These are phyloP conservation scores for Syzygium oleosum DNA, from an alignment of 345 rosid species.

Conservation along the genomic window DNA sequence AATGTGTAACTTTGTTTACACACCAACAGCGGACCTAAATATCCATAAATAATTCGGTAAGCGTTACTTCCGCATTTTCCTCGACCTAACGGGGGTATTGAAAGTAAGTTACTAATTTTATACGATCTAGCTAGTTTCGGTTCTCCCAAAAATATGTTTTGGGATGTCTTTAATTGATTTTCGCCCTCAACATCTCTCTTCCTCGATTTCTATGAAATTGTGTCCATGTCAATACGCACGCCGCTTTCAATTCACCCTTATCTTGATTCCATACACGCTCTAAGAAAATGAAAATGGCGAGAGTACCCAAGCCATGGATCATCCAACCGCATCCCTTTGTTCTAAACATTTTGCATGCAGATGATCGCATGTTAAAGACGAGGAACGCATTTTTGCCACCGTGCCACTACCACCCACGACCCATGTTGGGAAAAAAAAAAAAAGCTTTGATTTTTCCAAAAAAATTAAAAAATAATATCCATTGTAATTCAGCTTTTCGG, in stretches of 20 bases:
- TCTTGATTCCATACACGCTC: background rate
- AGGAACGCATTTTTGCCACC: no score
- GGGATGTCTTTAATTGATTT: background rate
- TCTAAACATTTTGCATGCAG: background rate
- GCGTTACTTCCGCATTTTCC: background rate
- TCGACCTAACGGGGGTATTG: background rate
- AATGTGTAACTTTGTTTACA: background rate
- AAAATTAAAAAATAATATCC: background rate
- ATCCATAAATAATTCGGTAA: background rate
- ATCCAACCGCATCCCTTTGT: background rate
- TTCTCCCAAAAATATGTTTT: background rate
- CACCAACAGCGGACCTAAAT: background rate
- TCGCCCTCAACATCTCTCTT: background rate
- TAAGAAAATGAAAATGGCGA: background rate
- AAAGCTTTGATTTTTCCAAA: background rate
- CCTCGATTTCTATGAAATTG: no score
- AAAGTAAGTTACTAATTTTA: background rate
- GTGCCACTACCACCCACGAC: background rate
- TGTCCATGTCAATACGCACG: no score
- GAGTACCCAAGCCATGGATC: background rate
- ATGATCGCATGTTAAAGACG: no score
- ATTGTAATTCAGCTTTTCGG: background rate
- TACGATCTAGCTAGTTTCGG: background rate
- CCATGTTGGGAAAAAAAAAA: background rate
- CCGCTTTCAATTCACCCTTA: background rate